A percentile compares a stretch with the other conserved stretches of the same genome.
Conservation (phyloP, 768 basidiomycete genomes). For the Ramaria sp. region DNA sequence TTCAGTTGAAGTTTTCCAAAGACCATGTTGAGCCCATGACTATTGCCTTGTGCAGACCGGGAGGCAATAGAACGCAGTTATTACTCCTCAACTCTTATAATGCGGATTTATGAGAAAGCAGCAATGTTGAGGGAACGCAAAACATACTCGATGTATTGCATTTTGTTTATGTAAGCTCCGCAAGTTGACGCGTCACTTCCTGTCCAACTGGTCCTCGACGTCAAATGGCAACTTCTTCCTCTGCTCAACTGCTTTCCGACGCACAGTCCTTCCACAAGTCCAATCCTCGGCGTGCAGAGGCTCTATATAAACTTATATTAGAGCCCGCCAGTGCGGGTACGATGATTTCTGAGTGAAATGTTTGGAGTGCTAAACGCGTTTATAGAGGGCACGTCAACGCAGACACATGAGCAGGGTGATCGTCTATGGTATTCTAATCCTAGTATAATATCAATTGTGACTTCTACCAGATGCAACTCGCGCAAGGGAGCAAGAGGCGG, state of each 20-base stretch:
- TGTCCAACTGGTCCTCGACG: slow-evolving; percentile 23
- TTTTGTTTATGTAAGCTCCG: no score
- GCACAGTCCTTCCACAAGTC: slow-evolving; percentile 38
- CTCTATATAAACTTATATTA: slow-evolving; percentile 66
- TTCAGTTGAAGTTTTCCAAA: no score
- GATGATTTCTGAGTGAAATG: slow-evolving; percentile 14
- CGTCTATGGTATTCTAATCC: background rate
- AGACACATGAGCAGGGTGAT: background rate
- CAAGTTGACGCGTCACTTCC: slow-evolving; percentile 13
- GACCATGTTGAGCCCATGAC: no score
- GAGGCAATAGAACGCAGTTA: no score
- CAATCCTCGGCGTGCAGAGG: slow-evolving; percentile 55
- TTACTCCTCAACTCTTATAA: no score
- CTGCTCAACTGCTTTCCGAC: slow-evolving; percentile 37
- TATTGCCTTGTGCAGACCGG: no score
- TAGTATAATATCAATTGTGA: background rate
- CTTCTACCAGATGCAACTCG: background rate
- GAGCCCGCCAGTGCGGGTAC: slow-evolving; percentile 21
- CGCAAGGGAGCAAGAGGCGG: slow-evolving; percentile 66
- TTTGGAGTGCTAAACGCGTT: background rate
- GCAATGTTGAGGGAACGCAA: no score
- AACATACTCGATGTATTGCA: no score
- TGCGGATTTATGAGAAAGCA: no score
- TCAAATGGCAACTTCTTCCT: slow-evolving; percentile 3
- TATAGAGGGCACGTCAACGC: slow-evolving; percentile 7